Evolutionary conservation across 352 stramenopile species (phyloP), one percentile per base, ranked within the genome.

Genomic region (Phytophthora nicotianae): DNA sequence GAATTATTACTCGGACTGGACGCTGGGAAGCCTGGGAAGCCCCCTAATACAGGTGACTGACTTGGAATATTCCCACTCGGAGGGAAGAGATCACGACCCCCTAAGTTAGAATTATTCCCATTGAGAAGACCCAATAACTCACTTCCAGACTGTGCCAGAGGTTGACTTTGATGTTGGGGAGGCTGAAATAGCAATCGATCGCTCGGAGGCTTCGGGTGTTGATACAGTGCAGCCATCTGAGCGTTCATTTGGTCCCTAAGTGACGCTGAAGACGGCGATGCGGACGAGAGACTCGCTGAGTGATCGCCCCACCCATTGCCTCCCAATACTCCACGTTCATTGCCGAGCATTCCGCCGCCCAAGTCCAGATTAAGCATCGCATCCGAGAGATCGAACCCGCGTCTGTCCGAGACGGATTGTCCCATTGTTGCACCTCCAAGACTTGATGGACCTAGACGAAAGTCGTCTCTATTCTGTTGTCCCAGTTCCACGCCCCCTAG

Each of bases 241-340:
- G 83, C 79, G 68, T 91, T 91, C 83, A 90, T 90, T 50, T 91
- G 72, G 24, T 91, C 83, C 17, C 80, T 75, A 10, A 91, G 59
- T 14, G 64, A 77, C 3, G 57, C 38, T 42, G 68, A 60, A 11
- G 58, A 65, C 13, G 70, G 63, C n/a, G 60, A 72, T 26, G 47
- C 61, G 8, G 71, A 77, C 16, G 59, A 63, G 4, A 65, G 37
- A 50, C 48, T 48, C 7, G 42, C 7, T 5, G 62, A 37, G 3
- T 53, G 52, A 24, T 67, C 66, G n/a, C 57, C 62, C 43, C 62
- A 68, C 14, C 29, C 48, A 43, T 53, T 43, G 16, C 41, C 49
- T 50, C 43, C 43, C 8, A 50, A 45, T 37, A 24, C 37, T 33
- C 60, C 24, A 29, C 45, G 56, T 19, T 67, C 56, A 26, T 19